Conservation (phyloP, 2,329 filamentous ascomycete genomes). For the Chaetomium sp. region DNA sequence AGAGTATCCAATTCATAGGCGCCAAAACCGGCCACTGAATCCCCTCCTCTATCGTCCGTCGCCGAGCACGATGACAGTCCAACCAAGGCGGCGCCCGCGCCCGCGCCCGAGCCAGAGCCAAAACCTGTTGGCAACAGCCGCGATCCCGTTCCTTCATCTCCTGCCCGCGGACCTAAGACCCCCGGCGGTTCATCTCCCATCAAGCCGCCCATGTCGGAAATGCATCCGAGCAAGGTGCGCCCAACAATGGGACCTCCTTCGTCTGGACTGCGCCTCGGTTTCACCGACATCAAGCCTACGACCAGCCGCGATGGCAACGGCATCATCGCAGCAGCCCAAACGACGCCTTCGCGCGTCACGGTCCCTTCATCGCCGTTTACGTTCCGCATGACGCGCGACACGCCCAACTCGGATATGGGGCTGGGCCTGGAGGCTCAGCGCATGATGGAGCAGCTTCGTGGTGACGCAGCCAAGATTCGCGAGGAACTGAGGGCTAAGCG, state of each 20-base stretch:
- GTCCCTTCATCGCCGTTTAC: slow-evolving; percentile 56
- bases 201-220: slow-evolving; percentile 70
- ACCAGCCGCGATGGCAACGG: slow-evolving; percentile 37
- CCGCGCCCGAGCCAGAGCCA: not conserved
- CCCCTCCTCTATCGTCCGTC: slow-evolving; percentile 35
- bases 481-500: slow-evolving; percentile 58
- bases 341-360: slow-evolving; percentile 57
- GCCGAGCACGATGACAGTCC: slow-evolving; percentile 38
- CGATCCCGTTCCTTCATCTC: slow-evolving; percentile 31
- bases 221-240: slow-evolving; percentile 84
- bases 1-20: slow-evolving; percentile 10
- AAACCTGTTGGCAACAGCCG: slow-evolving; percentile 18
- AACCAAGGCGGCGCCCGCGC: slow-evolving; percentile 11
- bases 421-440: slow-evolving; percentile 56
- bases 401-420: slow-evolving; percentile 36
- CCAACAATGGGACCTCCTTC: slow-evolving; percentile 70
- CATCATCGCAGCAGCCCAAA: slow-evolving; percentile 40
- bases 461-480: slow-evolving; percentile 65
- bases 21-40: slow-evolving; percentile 20
- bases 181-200: slow-evolving; percentile 59
- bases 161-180: slow-evolving; percentile 39
- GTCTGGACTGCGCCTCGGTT: slow-evolving; percentile 74
- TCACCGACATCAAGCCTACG: slow-evolving; percentile 63
- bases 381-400: slow-evolving; percentile 52
- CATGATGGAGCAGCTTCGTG: slow-evolving; percentile 62